Evolutionary conservation across 1,139 yeast genomes (phyloP).

Genomic region (Insectozyma bohioensis): DNA sequence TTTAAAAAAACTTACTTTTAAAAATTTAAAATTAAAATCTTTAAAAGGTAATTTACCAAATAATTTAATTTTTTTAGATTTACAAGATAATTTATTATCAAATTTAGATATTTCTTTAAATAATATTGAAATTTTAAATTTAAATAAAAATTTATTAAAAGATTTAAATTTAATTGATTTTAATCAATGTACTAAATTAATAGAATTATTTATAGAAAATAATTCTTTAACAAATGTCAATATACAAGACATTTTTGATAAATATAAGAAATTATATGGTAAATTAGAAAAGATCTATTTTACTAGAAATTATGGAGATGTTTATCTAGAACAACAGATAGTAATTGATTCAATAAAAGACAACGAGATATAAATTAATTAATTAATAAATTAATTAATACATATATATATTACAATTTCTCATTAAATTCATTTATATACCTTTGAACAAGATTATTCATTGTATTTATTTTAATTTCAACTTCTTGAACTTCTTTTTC

Average conservation of each 20-base stretch:
- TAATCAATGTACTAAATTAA: not conserved
- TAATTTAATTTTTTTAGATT: conserved; percentile 7
- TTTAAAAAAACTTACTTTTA: conserved; percentile 8
- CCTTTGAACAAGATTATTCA: conserved; percentile 50
- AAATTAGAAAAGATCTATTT: too few species aligned
- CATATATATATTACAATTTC: not conserved
- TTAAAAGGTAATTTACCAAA: conserved; percentile 8
- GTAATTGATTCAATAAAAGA: too few species aligned
- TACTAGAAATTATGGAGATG: too few species aligned
- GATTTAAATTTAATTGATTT: not conserved
- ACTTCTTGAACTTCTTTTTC: conserved; percentile 57
- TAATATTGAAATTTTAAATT: not conserved
- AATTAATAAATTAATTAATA: too few species aligned
- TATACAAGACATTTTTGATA: too few species aligned
- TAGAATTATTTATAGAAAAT: too few species aligned
- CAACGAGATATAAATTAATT: too few species aligned
- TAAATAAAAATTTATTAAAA: not conserved
- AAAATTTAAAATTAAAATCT: conserved; percentile 8
- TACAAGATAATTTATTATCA: conserved; percentile 8
- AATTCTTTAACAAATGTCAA: too few species aligned
- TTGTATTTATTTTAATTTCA: conserved; percentile 51
- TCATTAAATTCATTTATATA: conserved; percentile 18
- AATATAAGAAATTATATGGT: too few species aligned
- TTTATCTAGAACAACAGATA: too few species aligned
- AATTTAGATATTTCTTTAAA: not conserved